Evolutionary conservation across 1,139 yeast species (phyloP), one percentile per base, ranked within the genome.

Genomic region (Torulaspora globosa): DNA sequence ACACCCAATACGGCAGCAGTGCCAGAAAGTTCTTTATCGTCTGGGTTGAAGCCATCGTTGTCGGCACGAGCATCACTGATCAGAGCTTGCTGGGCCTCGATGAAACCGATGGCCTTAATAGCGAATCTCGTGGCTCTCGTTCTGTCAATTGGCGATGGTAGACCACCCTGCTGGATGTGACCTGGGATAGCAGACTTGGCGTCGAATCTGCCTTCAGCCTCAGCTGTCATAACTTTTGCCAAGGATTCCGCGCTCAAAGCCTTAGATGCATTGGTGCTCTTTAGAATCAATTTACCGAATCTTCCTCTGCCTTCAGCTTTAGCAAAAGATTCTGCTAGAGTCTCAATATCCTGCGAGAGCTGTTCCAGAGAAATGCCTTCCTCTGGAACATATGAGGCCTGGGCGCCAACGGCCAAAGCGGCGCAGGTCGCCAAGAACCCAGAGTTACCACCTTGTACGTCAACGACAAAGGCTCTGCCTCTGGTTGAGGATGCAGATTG

Each of bases 401-500:
- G 81, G 1, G 97, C 95, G 50, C 98, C 98, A 39, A 92, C 84
- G 41, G 88, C 85, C 53, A 92, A 74, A n/a, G 94, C 90, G 31
- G 90, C 84, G 63, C 78, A 80, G 1, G 96, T 81, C 10, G 97
- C 96, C 59, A 92, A 81, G 67, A 80, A 92, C 27, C 98, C 98
- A 7, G 95, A 84, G 69, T 88, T 84, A 46, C 97, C 98, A 58
- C 98, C 98, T 73, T 92, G 97, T 29, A 87, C 95, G 62, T 92
- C 98, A 52, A 92, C 96, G 24, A 92, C 96, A 65, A 92, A 92
- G 5, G 87, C 95, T 63, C 98, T 79, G 59, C 94, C 86, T 71
- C 98, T 81, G 3, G 96, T 84, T 18, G 97, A 88, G 16, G 96
- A 82, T 2, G 98, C 97, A 39, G 92, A 81, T 71, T 89, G 97